Base-by-base conservation (phyloP, 2,329 filamentous ascomycete genomes). In the Verticillium klebahnii region DNA sequence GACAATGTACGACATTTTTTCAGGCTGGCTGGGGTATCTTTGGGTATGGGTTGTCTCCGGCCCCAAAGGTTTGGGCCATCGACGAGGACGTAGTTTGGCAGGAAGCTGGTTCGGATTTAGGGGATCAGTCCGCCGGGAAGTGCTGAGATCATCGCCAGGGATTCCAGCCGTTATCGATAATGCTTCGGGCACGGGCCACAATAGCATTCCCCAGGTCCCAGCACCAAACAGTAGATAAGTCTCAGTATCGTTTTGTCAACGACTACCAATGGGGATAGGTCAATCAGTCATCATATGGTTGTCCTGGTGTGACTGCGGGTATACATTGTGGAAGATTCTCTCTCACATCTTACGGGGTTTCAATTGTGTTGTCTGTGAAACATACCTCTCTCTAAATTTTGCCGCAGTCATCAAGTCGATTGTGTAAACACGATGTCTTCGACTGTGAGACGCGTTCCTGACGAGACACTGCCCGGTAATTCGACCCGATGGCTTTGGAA, bases 1-100 rank as follows among this genome's bases (percentile, higher is more conserved):
- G 64, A 92, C 93, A 70, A 99, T 82, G 75, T 98, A 99, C 59
- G 95, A 91, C 95, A 99, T 99, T 61, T 57, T 70, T 65, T 32
- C 58, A 61, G 50, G 60, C 23, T 23, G 45, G n/a, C 8, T 25
- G 45, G 19, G 12, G 7, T 23, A 8, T 19, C 11, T 8, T 52
- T 23, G 45, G 17, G 45, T 19, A 23, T 5, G 9, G 19, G 19
- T 12, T 25, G 45, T 52, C n/a, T 52, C 45, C 14, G n/a, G 45
- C 19, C 45, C 45, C 45, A 52, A 52, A 52, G 45, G 23, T 5
- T 52, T 52, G 45, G 45, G 45, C 45, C 45, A 52, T 52, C 45
- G 45, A 52, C 45, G 19, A 9, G 9, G 45, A 25, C 4, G 39
- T 29, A 6, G 29, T 29, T 17, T 45, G 39, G 45, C n/a, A 23